These are phyloP conservation scores for Solanum appendiculatum DNA, from an alignment of 257 asterid species.

Conservation along the genomic window DNA sequence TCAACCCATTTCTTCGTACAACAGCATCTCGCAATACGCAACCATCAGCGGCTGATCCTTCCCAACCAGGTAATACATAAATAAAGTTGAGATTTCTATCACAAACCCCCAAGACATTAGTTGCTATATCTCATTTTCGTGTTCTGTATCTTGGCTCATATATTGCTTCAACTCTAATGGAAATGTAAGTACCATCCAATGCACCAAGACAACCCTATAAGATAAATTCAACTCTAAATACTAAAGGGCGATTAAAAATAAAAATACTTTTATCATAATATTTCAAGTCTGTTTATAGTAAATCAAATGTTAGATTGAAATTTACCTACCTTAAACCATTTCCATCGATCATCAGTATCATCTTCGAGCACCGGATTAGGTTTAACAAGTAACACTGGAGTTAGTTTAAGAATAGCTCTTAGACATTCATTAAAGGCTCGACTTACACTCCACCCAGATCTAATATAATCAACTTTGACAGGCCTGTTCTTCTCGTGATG, in stretches of 20 bases:
- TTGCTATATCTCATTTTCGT: too few relatives aligned
- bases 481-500: background rate
- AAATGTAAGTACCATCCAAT: background rate
- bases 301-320: background rate
- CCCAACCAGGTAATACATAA: too few relatives aligned
- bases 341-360: background rate
- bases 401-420: background rate
- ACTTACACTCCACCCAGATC: background rate
- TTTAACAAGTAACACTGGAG: background rate
- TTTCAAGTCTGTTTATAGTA: background rate
- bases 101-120: background rate
- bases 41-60: too few relatives aligned
- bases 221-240: too few relatives aligned
- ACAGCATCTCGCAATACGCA: too few relatives aligned
- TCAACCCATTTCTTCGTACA: background rate
- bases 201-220: background rate
- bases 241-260: too few relatives aligned
- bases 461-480: background rate
- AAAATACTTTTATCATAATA: too few relatives aligned
- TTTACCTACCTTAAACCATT: background rate
- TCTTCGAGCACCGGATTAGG: background rate
- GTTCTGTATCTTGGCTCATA: background rate
- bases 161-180: background rate
- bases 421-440: background rate
- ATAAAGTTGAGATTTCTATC: background rate